Evolutionary conservation across 768 basidiomycete species (phyloP), one percentile per base, ranked within the genome.

Genomic region (Kwoniella bestiolae): DNA sequence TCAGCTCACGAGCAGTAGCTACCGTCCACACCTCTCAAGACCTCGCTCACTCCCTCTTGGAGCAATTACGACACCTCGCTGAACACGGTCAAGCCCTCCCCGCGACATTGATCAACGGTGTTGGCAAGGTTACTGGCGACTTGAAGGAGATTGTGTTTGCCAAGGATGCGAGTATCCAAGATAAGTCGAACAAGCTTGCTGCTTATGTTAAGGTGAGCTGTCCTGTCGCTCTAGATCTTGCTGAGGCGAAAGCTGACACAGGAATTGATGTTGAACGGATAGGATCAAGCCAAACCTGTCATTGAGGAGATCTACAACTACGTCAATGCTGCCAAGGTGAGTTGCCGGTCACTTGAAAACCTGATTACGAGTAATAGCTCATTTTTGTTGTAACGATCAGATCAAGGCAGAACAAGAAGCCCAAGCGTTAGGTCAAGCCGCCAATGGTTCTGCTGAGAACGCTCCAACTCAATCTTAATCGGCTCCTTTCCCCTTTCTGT

Each of bases 271-370:
- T 18, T 1, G 3, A 46, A 26, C 7, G 8, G 5, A 14, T 50
- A 78, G 76, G 77, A 76, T 69, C 70, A 76, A 18, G 74, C 73
- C 60, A 78, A 78, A 55, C 77, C 77, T 0, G 67, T 78, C 41
- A 71, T 78, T 26, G 77, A 78, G 57, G 75, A 78, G 59, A 72
- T 78, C 34, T 75, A 78, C 69, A 74, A 72, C 60, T 75, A 74
- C 49, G 69, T 78, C 28, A 65, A 76, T 49, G 73, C 75, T 23
- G 73, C 77, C 46, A 78, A 78, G 75, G 77, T 73, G 51, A 65
- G 73, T 35, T 61, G 45, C 50, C 41, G 32, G 14, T 29, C 16
- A 35, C 16, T 32, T 32, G 14, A 3, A n/a, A 18, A 23, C 50
- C n/a, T n/a, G n/a, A n/a, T n/a, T n/a, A n/a, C n/a, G n/a, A n/a